Evolutionary conservation across 768 basidiomycete genomes (phyloP).

Genomic region (Boletus huronensis): DNA sequence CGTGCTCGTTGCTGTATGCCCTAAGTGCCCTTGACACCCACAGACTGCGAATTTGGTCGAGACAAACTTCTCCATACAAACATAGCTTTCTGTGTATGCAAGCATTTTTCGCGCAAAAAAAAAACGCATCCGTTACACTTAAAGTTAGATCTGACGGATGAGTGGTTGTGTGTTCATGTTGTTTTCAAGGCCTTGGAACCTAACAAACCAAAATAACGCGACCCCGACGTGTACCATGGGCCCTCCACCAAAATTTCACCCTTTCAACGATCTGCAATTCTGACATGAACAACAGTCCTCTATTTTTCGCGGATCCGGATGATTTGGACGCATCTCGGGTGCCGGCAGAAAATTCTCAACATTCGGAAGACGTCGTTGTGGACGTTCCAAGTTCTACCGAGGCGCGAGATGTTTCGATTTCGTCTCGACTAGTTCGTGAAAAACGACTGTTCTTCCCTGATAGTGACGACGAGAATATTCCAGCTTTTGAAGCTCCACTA

Average conservation of each 20-base stretch:
- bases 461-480: constrained; percentile 43
- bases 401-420: not conserved
- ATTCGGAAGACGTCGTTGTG: constrained; percentile 7
- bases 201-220: constrained; percentile 30
- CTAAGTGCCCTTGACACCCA: too few relatives aligned
- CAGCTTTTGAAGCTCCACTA: constrained; percentile 8
- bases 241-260: not conserved
- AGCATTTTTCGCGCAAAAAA: too few relatives aligned
- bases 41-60: too few relatives aligned
- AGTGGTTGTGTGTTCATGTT: constrained; percentile 8
- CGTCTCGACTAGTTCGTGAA: constrained; percentile 18
- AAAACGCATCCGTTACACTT: too few relatives aligned
- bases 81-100: too few relatives aligned
- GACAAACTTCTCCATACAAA: too few relatives aligned
- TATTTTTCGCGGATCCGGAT: constrained; percentile 61
- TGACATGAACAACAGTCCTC: constrained; percentile 20
- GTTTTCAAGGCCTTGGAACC: not conserved
- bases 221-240: constrained; percentile 3
- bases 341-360: not conserved
- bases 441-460: constrained; percentile 40
- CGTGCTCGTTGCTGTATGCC: too few relatives aligned
- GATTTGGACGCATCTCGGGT: constrained; percentile 39
- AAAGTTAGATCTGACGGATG: too few relatives aligned
- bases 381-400: not conserved
- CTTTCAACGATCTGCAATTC: not conserved